Evolutionary conservation across 257 asterid genomes (phyloP).

Genomic region (Plectranthus barbatus): DNA sequence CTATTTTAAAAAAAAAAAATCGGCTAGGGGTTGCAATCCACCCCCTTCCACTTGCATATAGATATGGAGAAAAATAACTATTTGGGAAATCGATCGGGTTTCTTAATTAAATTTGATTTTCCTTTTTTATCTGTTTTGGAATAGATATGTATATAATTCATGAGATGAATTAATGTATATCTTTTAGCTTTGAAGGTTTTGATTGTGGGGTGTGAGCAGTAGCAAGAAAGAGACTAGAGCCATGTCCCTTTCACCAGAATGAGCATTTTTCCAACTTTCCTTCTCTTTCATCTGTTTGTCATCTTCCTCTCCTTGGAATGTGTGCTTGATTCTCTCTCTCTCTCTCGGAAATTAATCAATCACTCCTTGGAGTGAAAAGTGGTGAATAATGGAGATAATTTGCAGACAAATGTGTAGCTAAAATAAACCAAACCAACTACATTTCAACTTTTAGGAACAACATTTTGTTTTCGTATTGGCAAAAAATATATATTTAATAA

Average conservation of each 20-base stretch:
- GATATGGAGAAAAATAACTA: no score
- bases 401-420: background rate
- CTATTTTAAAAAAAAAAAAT: no score
- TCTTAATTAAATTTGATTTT: no score
- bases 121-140: no score
- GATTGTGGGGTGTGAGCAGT: background rate
- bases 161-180: background rate
- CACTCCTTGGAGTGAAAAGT: no score
- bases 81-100: no score
- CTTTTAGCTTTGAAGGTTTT: no score
- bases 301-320: slow-evolving; percentile 37
- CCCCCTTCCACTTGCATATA: no score
- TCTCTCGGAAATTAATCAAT: background rate
- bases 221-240: slow-evolving; percentile 12
- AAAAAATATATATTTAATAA: background rate
- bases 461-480: background rate
- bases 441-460: background rate
- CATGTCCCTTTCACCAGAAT: slow-evolving; percentile 66
- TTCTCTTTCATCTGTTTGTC: slow-evolving; percentile 52
- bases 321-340: slow-evolving; percentile 38
- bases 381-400: background rate
- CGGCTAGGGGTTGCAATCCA: no score
- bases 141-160: no score
- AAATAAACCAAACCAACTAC: background rate
- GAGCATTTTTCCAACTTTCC: slow-evolving; percentile 59